Conservation (phyloP, 768 basidiomycete genomes). For the Filobasidium floriforme region DNA sequence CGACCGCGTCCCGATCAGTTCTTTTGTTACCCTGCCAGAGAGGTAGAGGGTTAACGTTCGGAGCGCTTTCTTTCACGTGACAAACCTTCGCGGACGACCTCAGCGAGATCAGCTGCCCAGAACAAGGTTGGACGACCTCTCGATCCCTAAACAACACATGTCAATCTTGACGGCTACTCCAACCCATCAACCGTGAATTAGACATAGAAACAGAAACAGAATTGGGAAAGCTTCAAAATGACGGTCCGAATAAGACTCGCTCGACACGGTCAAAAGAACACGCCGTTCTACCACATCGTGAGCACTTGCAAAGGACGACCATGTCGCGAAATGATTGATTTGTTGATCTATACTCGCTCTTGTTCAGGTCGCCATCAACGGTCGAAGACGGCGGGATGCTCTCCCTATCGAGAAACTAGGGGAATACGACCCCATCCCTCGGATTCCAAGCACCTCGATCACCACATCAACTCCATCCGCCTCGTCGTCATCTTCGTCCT, state of each 20-base stretch:
- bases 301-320: neutral
- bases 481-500: neutral
- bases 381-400: constrained; percentile 64
- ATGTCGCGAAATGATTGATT: neutral
- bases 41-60: too few relatives aligned
- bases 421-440: constrained; percentile 62
- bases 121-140: too few relatives aligned
- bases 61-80: too few relatives aligned
- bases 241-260: constrained; percentile 77
- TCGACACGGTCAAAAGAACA: constrained; percentile 67
- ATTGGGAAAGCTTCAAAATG: constrained; percentile 57
- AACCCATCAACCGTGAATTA: too few relatives aligned
- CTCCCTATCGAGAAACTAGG: constrained; percentile 82
- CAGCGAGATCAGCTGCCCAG: too few relatives aligned
- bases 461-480: constrained; percentile 11
- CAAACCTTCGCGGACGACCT: too few relatives aligned
- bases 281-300: constrained; percentile 69
- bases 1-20: too few relatives aligned
- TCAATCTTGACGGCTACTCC: too few relatives aligned
- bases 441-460: constrained; percentile 19
- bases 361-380: constrained; percentile 58
- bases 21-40: too few relatives aligned
- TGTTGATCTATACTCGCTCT: neutral
- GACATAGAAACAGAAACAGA: too few relatives aligned
- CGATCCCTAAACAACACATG: too few relatives aligned